phyloP scores from a whole-genome alignment of 2,329 filamentous ascomycete genomes.

The Colletotrichum cordylinicola region DNA sequence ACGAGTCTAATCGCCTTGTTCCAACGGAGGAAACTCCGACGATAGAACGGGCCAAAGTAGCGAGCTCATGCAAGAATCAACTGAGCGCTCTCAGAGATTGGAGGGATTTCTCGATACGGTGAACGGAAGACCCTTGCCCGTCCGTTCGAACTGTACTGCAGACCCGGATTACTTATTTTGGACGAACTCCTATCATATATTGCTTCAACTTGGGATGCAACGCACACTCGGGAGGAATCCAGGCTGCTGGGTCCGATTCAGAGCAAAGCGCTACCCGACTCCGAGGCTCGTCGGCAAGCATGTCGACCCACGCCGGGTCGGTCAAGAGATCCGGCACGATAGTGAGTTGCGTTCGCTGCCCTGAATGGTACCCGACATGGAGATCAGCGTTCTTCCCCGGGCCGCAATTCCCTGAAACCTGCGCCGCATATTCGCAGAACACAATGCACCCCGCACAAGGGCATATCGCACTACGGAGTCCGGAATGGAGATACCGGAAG shows the following conservation, averaged over 20 bases:
- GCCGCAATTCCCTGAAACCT: neutral
- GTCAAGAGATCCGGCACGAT: neutral
- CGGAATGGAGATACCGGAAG: neutral
- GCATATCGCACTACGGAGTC: neutral
- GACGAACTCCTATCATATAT: neutral
- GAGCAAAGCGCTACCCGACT: neutral
- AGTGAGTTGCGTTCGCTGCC: neutral
- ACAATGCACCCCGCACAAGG: neutral
- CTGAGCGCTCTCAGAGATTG: neutral
- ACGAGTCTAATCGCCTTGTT: neutral
- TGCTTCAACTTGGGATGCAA: neutral
- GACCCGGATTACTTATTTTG: neutral
- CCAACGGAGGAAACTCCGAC: neutral
- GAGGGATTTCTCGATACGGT: neutral
- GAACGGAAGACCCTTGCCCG: neutral
- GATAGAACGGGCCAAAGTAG: neutral
- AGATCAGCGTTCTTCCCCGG: neutral
- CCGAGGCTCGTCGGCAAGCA: neutral
- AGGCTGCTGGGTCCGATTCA: neutral
- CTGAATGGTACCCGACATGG: neutral
- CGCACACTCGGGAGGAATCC: neutral
- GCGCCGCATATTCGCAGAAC: neutral
- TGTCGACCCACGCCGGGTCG: neutral
- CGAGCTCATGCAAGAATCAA: neutral
- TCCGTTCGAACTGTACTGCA: neutral